Evolutionary conservation across 768 basidiomycete genomes (phyloP).

Genomic region (Termitomyces sp.): DNA sequence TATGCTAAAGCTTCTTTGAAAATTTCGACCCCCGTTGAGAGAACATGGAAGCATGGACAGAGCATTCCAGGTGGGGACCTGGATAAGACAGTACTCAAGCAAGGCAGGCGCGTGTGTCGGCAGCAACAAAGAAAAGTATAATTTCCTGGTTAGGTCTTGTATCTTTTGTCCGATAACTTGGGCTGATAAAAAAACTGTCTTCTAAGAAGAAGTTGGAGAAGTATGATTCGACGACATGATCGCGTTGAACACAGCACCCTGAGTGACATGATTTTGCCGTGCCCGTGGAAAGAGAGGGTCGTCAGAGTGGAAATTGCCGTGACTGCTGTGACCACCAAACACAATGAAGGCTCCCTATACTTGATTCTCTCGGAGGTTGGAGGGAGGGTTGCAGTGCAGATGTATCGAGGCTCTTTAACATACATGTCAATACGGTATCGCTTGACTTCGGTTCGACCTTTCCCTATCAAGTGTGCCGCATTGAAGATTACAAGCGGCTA

Average conservation of each 20-base stretch:
- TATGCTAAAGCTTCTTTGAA: background rate
- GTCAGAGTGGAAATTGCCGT: background rate
- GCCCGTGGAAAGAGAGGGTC: background rate
- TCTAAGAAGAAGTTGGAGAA: too few species aligned
- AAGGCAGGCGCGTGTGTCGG: background rate
- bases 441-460: background rate
- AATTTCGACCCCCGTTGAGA: background rate
- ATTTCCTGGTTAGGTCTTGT: background rate
- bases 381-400: background rate
- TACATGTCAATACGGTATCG: background rate
- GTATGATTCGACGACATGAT: background rate
- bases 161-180: background rate
- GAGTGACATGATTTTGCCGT: background rate
- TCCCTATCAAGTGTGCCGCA: background rate
- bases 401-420: background rate
- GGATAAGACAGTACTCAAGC: background rate
- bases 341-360: background rate
- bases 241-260: background rate
- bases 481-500: background rate
- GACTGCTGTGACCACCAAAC: background rate
- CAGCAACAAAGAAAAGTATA: background rate
- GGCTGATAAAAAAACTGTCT: background rate
- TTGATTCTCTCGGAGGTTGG: background rate
- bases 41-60: too few species aligned
- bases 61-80: background rate